Percentiles rank a stretch among this genome's conserved stretches.
Conservation (phyloP, 305 asterid genomes). For the Fraxinus platypoda region DNA sequence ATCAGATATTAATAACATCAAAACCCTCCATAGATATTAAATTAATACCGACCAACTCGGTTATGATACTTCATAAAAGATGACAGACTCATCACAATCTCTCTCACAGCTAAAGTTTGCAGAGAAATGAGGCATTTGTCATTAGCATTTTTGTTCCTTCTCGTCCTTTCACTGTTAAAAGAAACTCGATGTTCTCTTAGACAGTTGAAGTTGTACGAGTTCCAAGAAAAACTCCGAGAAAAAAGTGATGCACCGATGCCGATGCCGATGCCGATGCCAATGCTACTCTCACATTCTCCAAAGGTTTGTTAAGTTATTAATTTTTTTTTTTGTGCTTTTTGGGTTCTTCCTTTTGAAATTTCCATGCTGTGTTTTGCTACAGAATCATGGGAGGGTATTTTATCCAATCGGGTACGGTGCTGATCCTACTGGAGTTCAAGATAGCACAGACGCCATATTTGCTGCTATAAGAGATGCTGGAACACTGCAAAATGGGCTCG, state of each 20-base stretch:
- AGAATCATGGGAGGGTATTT: constrained; percentile 55
- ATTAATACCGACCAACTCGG: not conserved
- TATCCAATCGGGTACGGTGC: constrained; percentile 64
- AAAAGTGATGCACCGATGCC: constrained; percentile 11
- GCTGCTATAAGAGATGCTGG: constrained; percentile 44
- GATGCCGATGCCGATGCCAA: not conserved
- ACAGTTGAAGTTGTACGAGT: constrained; percentile 40
- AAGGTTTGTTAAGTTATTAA: constrained; percentile 27
- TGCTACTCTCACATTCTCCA: constrained; percentile 21
- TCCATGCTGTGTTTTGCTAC: not conserved
- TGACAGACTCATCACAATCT: not conserved
- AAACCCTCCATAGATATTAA: not conserved
- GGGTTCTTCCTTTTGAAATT: not conserved
- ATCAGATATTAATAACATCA: not conserved
- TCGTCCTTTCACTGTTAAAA: constrained; percentile 18
- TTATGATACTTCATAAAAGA: no score
- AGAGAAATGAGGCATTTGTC: constrained; percentile 5
- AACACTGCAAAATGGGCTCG: constrained; percentile 27
- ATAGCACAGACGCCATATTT: constrained; percentile 48
- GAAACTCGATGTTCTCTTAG: constrained; percentile 34
- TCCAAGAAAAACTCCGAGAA: constrained; percentile 35
- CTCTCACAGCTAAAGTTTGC: not conserved
- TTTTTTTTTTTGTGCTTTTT: not conserved
- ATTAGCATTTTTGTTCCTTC: constrained; percentile 6
- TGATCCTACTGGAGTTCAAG: constrained; percentile 53